Conservation (phyloP, 2,329 filamentous ascomycete genomes). For the Cercospora sp. region DNA sequence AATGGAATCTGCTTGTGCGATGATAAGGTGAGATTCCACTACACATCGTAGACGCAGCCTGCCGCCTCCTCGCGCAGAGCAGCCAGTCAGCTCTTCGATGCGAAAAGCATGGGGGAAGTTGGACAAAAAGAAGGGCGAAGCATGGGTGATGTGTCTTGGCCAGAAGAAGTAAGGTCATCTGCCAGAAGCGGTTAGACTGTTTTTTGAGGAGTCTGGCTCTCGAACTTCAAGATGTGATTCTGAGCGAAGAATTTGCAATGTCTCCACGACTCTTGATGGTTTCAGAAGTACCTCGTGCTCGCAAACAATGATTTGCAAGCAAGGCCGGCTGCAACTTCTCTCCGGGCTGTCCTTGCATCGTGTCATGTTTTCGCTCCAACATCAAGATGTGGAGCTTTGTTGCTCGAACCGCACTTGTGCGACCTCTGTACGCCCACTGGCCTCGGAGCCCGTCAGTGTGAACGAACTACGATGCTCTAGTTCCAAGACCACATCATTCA, state of each 20-base stretch:
- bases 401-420: too few species aligned
- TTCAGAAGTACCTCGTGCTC: too few species aligned
- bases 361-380: too few species aligned
- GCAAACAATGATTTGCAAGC: too few species aligned
- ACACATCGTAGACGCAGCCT: not conserved
- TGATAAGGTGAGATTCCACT: not conserved
- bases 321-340: too few species aligned
- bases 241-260: not conserved
- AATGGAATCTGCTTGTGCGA: conserved; percentile 12
- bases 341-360: too few species aligned
- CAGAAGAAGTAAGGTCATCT: conserved; percentile 6
- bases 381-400: too few species aligned
- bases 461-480: too few species aligned
- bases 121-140: conserved; percentile 8
- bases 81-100: not conserved
- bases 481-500: too few species aligned
- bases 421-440: too few species aligned
- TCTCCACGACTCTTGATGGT: not conserved
- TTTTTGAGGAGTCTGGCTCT: not conserved
- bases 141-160: conserved; percentile 1
- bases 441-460: too few species aligned
- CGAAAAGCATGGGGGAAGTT: not conserved
- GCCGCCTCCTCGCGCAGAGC: not conserved
- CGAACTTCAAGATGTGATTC: not conserved
- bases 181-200: not conserved